A percentile compares a stretch with the other conserved stretches of the same genome.
phyloP scores from a whole-genome alignment of 192 early-diverging fungal genomes.

The Coemansia umbellata region DNA sequence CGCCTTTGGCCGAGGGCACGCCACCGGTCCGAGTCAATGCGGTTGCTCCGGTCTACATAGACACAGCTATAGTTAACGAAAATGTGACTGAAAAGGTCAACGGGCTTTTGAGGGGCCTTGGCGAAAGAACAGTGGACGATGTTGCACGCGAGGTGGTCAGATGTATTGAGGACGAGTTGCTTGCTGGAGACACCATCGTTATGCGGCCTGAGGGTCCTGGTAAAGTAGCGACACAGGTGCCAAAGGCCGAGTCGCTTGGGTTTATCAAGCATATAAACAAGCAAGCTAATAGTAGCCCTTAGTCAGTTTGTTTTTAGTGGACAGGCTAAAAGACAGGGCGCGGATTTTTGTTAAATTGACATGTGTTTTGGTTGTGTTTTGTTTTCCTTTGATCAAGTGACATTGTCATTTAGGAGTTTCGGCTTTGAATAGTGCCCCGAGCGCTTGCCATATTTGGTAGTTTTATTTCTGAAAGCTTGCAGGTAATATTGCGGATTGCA shows the following conservation, averaged over 20 bases:
- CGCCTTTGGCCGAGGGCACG: slow-evolving; percentile 21
- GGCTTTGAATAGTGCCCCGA: too few species aligned
- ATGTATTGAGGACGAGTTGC: slow-evolving; percentile 52
- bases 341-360: too few species aligned
- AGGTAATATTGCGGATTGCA: too few species aligned
- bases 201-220: slow-evolving; percentile 3
- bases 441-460: too few species aligned
- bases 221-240: slow-evolving; percentile 6
- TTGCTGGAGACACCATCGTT: slow-evolving; percentile 43
- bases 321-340: too few species aligned
- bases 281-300: too few species aligned
- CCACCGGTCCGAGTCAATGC: slow-evolving; percentile 55
- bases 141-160: slow-evolving; percentile 52
- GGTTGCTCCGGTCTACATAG: slow-evolving; percentile 52
- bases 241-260: slow-evolving; percentile 14
- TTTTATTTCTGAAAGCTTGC: too few species aligned
- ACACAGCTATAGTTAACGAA: slow-evolving; percentile 39
- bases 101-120: slow-evolving; percentile 3
- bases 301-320: too few species aligned
- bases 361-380: too few species aligned
- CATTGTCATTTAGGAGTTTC: too few species aligned
- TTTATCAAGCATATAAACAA: slow-evolving; percentile 2
- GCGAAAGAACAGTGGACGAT: slow-evolving; percentile 6
- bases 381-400: too few species aligned
- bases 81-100: background rate